Base-by-base conservation (phyloP, 352 stramenopile species). In the Lagenidium giganteum region DNA sequence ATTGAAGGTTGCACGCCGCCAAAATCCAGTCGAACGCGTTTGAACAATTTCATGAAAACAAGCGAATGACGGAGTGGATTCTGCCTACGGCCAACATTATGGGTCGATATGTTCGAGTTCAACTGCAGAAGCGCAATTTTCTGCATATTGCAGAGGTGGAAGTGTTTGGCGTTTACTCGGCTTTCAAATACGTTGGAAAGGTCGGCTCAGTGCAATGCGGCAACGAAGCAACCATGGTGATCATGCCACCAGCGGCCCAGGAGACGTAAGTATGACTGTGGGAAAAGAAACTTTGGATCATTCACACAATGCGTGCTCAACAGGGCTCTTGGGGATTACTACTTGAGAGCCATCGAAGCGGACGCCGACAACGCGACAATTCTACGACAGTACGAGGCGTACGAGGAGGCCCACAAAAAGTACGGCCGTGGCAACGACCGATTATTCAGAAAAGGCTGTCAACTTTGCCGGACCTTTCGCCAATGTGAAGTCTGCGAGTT, bases 61-160 rank as follows among this genome's bases (percentile, higher is more conserved):
- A 75, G 48, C 75, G 85, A 32, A 76, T 94, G 54, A 95, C 66
- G 20, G 81, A 91, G 47, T 98, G 93, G 93, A 36, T 80, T 13
- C 62, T 96, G 32, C 91, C 93, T 1, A 79, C 75, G 0, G 66
- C 76, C 16, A 87, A 93, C 47, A 95, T 77, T 12, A 50, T 90
- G 5, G 89, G 82, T 4, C 69, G 93, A 57, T 87, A 71, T 40
- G 43, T 87, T 4, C 71, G 77, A n/a, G 61, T 98, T 9, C 93
- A 98, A 51, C 51, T 97, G 4, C 80, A 96, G 54, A 68, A 54
- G 29, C 89, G 69, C 37, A 87, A 90, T 47, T 96, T 95, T 43
- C 57, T 98, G 40, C 87, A 96, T 56, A 64, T 98, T 40, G 86
- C 87, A 20, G 58, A 91, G 53, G 57, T 97, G 14, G 76, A 98